A percentile compares a stretch with the other conserved stretches of the same genome.
Evolutionary conservation across 2,329 filamentous ascomycete species (phyloP).

Genomic region (Arthrobotrys conoides): DNA sequence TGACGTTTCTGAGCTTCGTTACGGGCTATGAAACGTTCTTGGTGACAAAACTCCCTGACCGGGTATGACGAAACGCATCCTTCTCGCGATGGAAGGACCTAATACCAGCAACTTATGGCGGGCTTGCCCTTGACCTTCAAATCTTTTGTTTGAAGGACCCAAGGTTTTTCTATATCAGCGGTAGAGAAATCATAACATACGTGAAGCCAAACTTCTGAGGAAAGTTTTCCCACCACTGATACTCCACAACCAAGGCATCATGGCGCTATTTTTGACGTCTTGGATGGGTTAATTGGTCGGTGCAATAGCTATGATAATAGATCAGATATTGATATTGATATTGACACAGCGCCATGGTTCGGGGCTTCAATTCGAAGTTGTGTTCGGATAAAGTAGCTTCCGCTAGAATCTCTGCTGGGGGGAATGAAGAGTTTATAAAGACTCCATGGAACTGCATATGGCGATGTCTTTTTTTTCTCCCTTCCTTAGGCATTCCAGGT

Average conservation of each 20-base stretch:
- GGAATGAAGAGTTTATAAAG: conserved; percentile 16
- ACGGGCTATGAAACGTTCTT: conserved; percentile 32
- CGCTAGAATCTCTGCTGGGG: not conserved
- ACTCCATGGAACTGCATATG: not conserved
- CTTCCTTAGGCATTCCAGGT: conserved; percentile 59
- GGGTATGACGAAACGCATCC: conserved; percentile 8
- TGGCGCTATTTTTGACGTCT: conserved; percentile 16
- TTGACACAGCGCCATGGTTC: conserved; percentile 40
- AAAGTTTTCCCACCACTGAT: conserved; percentile 28
- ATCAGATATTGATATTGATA: conserved; percentile 42
- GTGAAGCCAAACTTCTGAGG: not conserved
- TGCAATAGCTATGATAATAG: not conserved
- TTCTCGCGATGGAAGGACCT: not conserved
- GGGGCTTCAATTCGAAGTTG: conserved; percentile 42
- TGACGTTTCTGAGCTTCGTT: not conserved
- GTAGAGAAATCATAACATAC: not conserved
- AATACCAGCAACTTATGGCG: not conserved
- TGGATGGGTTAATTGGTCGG: conserved; percentile 12
- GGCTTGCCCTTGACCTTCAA: not conserved
- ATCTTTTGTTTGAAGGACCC: conserved; percentile 16
- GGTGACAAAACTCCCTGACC: conserved; percentile 25
- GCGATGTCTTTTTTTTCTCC: conserved; percentile 10
- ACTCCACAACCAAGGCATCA: not conserved
- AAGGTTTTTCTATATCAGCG: conserved; percentile 21
- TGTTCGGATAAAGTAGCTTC: conserved; percentile 27